phyloP scores from a whole-genome alignment of 1,284 basidiomycete genomes.

The Ustilago crameri region DNA sequence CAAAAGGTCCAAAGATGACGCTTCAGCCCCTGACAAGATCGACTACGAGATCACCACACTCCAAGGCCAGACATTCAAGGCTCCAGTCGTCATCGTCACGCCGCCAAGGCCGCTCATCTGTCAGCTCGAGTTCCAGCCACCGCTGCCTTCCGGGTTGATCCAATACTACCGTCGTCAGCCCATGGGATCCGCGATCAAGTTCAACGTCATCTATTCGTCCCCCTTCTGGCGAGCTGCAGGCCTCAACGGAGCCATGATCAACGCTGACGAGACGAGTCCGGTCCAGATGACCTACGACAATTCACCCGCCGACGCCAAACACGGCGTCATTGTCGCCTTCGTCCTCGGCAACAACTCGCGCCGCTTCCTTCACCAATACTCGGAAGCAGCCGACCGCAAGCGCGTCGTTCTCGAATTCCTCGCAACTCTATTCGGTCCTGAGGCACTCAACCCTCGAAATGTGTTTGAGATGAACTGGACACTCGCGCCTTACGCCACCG shows the following conservation, averaged over 20 bases:
- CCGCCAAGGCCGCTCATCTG: constrained; percentile 36
- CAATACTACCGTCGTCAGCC: constrained; percentile 50
- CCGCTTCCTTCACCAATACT: constrained; percentile 26
- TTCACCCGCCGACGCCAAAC: constrained; percentile 29
- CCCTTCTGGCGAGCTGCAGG: constrained; percentile 46
- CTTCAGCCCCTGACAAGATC: neutral
- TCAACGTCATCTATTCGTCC: constrained; percentile 36
- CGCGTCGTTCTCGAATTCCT: constrained; percentile 29
- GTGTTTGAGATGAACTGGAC: constrained; percentile 45
- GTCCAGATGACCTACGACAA: constrained; percentile 51
- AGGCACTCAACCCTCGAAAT: constrained; percentile 19
- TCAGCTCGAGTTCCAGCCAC: constrained; percentile 40
- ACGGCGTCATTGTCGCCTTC: constrained; percentile 39
- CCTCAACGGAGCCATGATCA: constrained; percentile 41
- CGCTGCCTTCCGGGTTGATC: constrained; percentile 34
- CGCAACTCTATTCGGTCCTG: constrained; percentile 21
- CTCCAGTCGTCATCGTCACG: constrained; percentile 36
- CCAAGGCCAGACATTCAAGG: constrained; percentile 18
- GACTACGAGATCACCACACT: constrained; percentile 25
- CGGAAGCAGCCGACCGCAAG: constrained; percentile 22
- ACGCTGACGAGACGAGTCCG: constrained; percentile 33
- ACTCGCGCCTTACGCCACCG: constrained; percentile 30
- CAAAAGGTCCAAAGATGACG: constrained; percentile 4
- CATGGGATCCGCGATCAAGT: constrained; percentile 49
- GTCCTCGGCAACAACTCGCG: constrained; percentile 44